A percentile compares a stretch with the other conserved stretches of the same genome.
Evolutionary conservation across 2,329 filamentous ascomycete genomes (phyloP).

Genomic region (Exophiala phaeomuriformis): DNA sequence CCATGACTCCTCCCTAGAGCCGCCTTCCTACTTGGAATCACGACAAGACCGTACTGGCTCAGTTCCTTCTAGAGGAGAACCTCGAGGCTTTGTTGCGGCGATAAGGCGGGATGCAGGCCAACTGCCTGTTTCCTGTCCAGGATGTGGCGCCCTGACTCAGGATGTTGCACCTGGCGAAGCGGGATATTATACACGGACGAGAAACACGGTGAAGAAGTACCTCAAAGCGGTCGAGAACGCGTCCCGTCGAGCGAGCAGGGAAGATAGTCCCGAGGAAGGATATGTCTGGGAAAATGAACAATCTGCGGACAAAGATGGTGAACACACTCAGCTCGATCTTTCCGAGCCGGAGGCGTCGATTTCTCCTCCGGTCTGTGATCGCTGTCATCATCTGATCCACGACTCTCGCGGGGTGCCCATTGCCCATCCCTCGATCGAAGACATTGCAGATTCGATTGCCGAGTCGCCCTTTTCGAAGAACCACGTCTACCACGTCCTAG

Average conservation of each 20-base stretch:
- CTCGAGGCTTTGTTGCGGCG: not conserved
- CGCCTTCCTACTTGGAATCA: not conserved
- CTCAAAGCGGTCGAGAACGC: conserved; percentile 7
- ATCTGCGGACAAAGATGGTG: not conserved
- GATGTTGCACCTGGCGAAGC: conserved; percentile 48
- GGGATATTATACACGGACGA: conserved; percentile 50
- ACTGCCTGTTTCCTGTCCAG: conserved; percentile 52
- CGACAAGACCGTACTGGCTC: not conserved
- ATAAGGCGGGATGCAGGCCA: not conserved
- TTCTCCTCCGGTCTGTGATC: conserved; percentile 62
- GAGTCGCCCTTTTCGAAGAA: conserved; percentile 88
- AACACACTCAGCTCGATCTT: not conserved
- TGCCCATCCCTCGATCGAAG: conserved; percentile 70
- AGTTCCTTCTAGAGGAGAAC: not conserved
- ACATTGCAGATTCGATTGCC: conserved; percentile 73
- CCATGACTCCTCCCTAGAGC: not conserved
- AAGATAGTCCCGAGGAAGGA: conserved; percentile 3
- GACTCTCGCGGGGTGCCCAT: conserved; percentile 66
- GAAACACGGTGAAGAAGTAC: conserved; percentile 42
- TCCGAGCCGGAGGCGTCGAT: conserved; percentile 3
- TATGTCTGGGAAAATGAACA: not conserved
- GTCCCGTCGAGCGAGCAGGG: conserved; percentile 2
- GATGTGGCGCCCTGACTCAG: conserved; percentile 56
- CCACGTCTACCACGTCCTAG: conserved; percentile 89
- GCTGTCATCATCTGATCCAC: conserved; percentile 76